phyloP scores from a whole-genome alignment of 75 land plant species.

The Cryptomeria japonica region DNA sequence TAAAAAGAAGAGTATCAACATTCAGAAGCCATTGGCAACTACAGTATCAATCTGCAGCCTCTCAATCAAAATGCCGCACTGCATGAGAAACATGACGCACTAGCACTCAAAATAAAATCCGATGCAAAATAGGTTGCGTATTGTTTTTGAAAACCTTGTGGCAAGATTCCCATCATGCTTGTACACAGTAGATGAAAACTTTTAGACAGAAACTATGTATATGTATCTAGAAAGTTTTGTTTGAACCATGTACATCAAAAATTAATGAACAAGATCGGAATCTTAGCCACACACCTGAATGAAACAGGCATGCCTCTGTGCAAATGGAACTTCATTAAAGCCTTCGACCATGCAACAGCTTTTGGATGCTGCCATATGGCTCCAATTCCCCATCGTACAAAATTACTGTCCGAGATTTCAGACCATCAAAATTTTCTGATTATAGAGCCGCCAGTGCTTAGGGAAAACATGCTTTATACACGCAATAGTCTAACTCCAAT shows the following conservation, averaged over 20 bases:
- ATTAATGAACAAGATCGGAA: background rate
- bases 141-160: background rate
- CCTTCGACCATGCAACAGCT: background rate
- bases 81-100: background rate
- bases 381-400: background rate
- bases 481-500: background rate
- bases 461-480: background rate
- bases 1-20: background rate
- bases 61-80: background rate
- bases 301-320: background rate
- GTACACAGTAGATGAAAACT: background rate
- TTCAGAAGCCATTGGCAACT: background rate
- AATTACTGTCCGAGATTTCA: background rate
- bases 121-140: background rate
- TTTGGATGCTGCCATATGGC: background rate
- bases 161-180: background rate
- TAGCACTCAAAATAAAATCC: background rate
- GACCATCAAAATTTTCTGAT: background rate
- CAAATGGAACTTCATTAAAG: background rate
- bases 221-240: background rate
- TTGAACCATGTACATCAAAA: background rate
- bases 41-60: background rate
- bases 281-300: constrained; percentile 2
- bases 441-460: background rate
- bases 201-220: background rate